Evolutionary conservation across 495 filamentous ascomycete species (phyloP).

Genomic region (Tetracladium marchalianum): DNA sequence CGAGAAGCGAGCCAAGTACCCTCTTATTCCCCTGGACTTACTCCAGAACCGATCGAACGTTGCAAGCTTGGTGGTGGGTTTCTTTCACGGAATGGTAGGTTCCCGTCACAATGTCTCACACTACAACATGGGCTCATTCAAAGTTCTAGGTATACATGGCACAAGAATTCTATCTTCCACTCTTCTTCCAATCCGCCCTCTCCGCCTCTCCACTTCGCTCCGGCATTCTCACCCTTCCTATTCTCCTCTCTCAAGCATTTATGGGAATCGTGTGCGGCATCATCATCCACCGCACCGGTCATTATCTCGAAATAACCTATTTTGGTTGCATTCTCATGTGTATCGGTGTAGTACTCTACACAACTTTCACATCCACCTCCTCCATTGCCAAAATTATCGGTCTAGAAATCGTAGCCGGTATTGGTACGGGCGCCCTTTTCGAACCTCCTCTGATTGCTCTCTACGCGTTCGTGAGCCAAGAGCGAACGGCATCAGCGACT

Average conservation of each 20-base stretch:
- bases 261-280: constrained; percentile 38
- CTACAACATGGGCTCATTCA: not conserved
- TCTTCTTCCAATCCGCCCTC: constrained; percentile 73
- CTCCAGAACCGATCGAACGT: constrained; percentile 50
- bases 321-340: constrained; percentile 38
- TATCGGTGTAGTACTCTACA: constrained; percentile 46
- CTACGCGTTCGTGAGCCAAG: constrained; percentile 49
- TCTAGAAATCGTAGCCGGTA: constrained; percentile 38
- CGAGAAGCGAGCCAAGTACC: constrained; percentile 58
- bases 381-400: constrained; percentile 40
- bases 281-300: constrained; percentile 49
- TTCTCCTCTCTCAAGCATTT: constrained; percentile 39
- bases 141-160: not conserved
- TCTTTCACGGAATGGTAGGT: constrained; percentile 41
- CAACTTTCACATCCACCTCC: constrained; percentile 33
- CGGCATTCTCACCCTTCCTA: constrained; percentile 58
- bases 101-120: not conserved
- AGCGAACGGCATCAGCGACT: constrained; percentile 56
- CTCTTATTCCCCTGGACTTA: constrained; percentile 57
- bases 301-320: constrained; percentile 47
- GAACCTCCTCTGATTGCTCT: constrained; percentile 67
- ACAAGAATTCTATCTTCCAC: constrained; percentile 53
- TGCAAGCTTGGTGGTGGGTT: constrained; percentile 37
- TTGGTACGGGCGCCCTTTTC: constrained; percentile 46
- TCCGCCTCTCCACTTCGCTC: constrained; percentile 46